Base-by-base conservation (phyloP, 495 filamentous ascomycete species). In the Aspergillus affinis region DNA sequence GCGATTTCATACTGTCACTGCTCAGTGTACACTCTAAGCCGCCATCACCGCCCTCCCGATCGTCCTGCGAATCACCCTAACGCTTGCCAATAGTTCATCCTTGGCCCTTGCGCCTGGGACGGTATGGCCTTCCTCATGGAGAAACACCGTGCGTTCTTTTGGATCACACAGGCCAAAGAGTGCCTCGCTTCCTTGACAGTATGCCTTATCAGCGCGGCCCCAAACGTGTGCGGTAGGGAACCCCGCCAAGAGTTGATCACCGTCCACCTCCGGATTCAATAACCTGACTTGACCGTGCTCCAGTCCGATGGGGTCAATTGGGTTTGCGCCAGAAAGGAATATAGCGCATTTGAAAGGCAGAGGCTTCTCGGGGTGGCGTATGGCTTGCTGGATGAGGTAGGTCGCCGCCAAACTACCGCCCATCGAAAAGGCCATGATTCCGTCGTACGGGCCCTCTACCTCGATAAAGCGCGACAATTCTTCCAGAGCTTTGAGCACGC, bases 401-500 rank as follows among this genome's bases (percentile, higher is more conserved):
- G 68, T 65, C 4, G 65, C 59, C 8, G 61, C 66, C 12, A 72
- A 58, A 8, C 52, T 45, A 23, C 23, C 70, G 13, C 70, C 72
- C 32, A 69, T 64, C 1, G 65, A 69, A 56, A 66, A 74, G 36
- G 57, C 70, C 18, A 74, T 56, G 30, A 72, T 51, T 13, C 70
- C 72, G 47, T 74, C 72, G 36, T 66, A 74, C 5, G 72, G 72
- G n/a, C 69, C 72, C 54, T 66, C 64, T 19, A 45, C 10, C 12
- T 53, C 52, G 26, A 72, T 54, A 45, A 59, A 70, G 15, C 4
- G 32, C 12, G 57, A 45, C 7, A 74, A 61, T 19, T 70, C 19
- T 1, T 61, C 30, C 17, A 72, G 48, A 0, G 71, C 71, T 17
- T 61, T 52, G 20, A 21, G 27, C 1, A 61, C 45, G 18, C 51